Evolutionary conservation across 805 yeast species (phyloP).

Genomic region (Starmerella cellae): DNA sequence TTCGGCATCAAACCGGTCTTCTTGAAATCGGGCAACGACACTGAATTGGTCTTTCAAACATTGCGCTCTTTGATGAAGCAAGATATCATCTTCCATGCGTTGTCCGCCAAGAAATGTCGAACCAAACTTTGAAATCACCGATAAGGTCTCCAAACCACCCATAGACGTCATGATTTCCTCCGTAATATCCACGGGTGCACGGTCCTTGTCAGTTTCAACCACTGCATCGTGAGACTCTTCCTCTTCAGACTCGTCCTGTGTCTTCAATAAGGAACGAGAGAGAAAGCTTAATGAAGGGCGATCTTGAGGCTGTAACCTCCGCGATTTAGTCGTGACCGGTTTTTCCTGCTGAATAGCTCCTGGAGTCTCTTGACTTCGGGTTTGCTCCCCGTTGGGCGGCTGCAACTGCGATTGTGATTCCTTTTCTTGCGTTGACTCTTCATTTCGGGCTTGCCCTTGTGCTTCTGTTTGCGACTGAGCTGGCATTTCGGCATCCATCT

Average conservation of each 20-base stretch:
- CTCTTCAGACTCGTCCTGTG: background rate
- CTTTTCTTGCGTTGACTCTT: background rate
- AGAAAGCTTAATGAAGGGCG: background rate
- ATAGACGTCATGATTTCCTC: conserved; percentile 1
- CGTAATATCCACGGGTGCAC: background rate
- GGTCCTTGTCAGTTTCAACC: background rate
- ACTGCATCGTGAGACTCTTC: background rate
- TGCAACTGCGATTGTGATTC: background rate
- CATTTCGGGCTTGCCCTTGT: background rate
- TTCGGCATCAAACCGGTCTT: conserved; percentile 86
- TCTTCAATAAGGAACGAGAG: no score
- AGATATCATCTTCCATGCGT: conserved; percentile 10
- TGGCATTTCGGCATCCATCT: no score
- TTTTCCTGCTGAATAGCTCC: background rate
- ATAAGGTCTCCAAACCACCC: conserved; percentile 12
- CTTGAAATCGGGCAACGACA: conserved; percentile 78
- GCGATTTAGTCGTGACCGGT: background rate
- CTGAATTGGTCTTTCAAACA: conserved; percentile 46
- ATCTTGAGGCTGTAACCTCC: no score
- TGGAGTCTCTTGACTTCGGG: background rate
- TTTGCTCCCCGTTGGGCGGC: background rate
- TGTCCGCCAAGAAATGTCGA: conserved; percentile 6
- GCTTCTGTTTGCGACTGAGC: background rate
- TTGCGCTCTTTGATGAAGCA: conserved; percentile 13
- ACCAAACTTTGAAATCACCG: conserved; percentile 11